These are phyloP conservation scores for Pulchroboletus neoregius DNA, from an alignment of 1,284 basidiomycete genomes.

Conservation along the genomic window DNA sequence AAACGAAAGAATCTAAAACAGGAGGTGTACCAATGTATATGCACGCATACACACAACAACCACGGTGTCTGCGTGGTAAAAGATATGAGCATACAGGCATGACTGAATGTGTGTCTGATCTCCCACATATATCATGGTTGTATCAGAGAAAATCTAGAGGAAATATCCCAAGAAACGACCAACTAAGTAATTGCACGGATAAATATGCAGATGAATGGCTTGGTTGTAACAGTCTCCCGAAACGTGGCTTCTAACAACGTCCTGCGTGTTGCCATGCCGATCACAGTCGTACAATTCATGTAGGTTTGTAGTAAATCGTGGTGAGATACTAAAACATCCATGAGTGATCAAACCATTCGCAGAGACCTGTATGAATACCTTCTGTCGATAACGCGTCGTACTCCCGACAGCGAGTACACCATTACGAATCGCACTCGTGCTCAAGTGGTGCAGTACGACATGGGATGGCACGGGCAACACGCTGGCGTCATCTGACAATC, in stretches of 20 bases:
- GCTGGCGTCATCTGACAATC: conserved; percentile 82
- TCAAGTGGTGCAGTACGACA: conserved; percentile 92
- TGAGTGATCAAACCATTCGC: conserved; percentile 10
- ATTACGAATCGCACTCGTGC: conserved; percentile 93
- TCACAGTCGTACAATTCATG: conserved; percentile 27
- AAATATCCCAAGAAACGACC: conserved; percentile 32
- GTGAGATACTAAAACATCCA: conserved; percentile 45
- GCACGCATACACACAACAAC: conserved; percentile 12
- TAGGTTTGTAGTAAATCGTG: conserved; percentile 58
- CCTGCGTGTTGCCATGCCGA: conserved; percentile 23
- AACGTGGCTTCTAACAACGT: conserved; percentile 24
- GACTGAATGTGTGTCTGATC: conserved; percentile 17
- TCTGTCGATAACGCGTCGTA: conserved; percentile 90
- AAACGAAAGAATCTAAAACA: conserved; percentile 12
- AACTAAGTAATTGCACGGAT: conserved; percentile 26
- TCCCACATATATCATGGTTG: conserved; percentile 20
- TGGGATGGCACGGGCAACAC: conserved; percentile 94
- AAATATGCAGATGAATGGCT: conserved; percentile 28
- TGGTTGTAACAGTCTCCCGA: conserved; percentile 9
- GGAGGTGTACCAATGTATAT: conserved; percentile 13
- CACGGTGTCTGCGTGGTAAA: conserved; percentile 6
- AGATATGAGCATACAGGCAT: conserved; percentile 18
- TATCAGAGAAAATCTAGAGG: conserved; percentile 25
- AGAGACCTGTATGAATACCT: conserved; percentile 47
- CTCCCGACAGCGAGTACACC: conserved; percentile 92